Evolutionary conservation across 208 protist species (phyloP).

Genomic region (Trypanosoma boissoni): DNA sequence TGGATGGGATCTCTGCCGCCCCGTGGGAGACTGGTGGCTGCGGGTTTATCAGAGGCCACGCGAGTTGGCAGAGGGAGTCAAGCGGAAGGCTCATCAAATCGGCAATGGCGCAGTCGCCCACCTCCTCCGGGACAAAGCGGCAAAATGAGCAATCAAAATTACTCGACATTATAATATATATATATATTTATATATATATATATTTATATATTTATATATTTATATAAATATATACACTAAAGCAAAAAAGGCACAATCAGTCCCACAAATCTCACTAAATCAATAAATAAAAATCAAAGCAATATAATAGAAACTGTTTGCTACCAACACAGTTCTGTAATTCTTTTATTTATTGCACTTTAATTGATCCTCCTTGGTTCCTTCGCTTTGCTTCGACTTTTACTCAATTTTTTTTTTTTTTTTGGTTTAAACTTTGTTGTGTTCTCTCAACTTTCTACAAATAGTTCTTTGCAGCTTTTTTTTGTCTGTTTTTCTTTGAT

Average conservation of each 20-base stretch:
- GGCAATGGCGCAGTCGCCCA: constrained; percentile 27
- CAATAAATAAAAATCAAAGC: constrained; percentile 5
- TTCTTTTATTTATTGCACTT: neutral
- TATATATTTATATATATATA: constrained; percentile 8
- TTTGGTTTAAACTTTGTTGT: no score
- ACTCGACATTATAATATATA: constrained; percentile 7
- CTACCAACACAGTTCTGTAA: constrained; percentile 1
- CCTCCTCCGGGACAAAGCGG: constrained; percentile 10
- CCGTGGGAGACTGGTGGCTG: neutral
- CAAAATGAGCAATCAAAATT: neutral
- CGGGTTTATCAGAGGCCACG: constrained; percentile 42
- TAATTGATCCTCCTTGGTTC: neutral
- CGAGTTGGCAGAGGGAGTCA: constrained; percentile 34
- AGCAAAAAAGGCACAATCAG: neutral
- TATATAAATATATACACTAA: constrained; percentile 10
- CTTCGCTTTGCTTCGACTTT: neutral
- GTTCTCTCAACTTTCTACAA: no score
- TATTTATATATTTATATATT: constrained; percentile 11
- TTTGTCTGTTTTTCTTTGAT: no score
- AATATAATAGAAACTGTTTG: constrained; percentile 4
- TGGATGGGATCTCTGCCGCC: neutral
- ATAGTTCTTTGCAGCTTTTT: no score
- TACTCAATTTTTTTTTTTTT: no score
- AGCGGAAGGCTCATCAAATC: constrained; percentile 50
- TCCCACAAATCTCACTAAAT: neutral